Evolutionary conservation across 1,139 yeast genomes (phyloP).

Genomic region (Yamadazyma dendronema): DNA sequence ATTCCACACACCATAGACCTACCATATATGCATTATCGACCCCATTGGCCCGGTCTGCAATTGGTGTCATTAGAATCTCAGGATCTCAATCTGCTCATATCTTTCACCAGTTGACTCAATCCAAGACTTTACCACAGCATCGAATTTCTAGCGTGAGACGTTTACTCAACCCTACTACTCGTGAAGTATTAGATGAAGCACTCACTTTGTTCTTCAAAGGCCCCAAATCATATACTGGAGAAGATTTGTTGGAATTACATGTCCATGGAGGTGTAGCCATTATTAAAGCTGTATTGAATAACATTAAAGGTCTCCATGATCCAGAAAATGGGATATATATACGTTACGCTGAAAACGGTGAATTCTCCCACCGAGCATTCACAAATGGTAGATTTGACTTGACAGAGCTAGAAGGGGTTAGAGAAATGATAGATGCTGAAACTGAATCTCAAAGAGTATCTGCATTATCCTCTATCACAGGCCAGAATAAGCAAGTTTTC

Average conservation of each 20-base stretch:
- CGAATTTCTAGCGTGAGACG: constrained; percentile 58
- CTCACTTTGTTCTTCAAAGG: constrained; percentile 64
- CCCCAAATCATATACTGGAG: constrained; percentile 92
- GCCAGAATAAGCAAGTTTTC: constrained; percentile 57
- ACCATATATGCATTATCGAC: constrained; percentile 93
- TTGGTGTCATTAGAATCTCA: constrained; percentile 80
- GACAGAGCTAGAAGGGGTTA: constrained; percentile 87
- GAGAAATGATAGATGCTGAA: constrained; percentile 90
- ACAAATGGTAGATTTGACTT: constrained; percentile 65
- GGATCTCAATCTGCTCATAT: constrained; percentile 62
- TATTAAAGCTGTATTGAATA: constrained; percentile 60
- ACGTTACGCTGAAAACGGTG: constrained; percentile 90
- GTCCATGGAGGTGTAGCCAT: constrained; percentile 94
- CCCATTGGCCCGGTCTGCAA: constrained; percentile 76
- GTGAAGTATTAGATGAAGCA: constrained; percentile 68
- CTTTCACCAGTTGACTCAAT: constrained; percentile 45
- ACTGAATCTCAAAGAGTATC: constrained; percentile 84
- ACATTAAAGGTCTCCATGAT: constrained; percentile 55
- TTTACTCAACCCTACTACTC: constrained; percentile 41
- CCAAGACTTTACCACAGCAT: constrained; percentile 39
- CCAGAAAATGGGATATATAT: constrained; percentile 43
- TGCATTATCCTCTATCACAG: constrained; percentile 71
- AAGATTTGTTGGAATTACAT: constrained; percentile 83
- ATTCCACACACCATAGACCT: constrained; percentile 26
- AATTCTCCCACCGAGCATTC: constrained; percentile 83